Evolutionary conservation across 1,139 yeast species (phyloP), one percentile per base, ranked within the genome.

Genomic region (Groenewaldozyma auringiensis): DNA sequence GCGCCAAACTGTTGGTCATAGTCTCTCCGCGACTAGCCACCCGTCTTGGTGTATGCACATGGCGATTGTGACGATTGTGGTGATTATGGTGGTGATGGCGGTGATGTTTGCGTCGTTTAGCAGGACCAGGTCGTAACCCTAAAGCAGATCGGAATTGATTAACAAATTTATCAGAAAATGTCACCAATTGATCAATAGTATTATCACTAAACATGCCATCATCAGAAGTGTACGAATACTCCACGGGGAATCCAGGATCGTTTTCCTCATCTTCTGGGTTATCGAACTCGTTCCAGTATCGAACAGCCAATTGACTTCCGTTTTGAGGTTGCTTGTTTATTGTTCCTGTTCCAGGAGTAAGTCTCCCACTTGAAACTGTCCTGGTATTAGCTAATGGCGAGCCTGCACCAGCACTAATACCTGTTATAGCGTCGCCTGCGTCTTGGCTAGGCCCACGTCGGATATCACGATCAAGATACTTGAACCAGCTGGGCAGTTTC

Each of bases 221-320:
- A 44, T 42, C 52, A 27, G 59, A 66, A 16, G 60, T 66, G 6
- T 16, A 11, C 8, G 18, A 4, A 32, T 32, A 32, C 27, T 58
- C 65, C 40, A 65, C 60, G 14, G 62, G 59, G 57, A 66, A 65
- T 17, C 47, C 50, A 0, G 58, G 62, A 17, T 54, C 58, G 3
- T 63, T 66, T 18, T 60, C 68, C 27, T 67, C 72, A 22, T 74
- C 79, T 33, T 77, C 79, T 1, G 79, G 82, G 54, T 80, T 75
- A 56, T 81, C 87, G 58, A 81, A 81, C 61, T 81, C 87, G 58
- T 81, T 81, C 87, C 87, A 81, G 57, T 81, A 81, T 42, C 83
- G 65, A 16, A 70, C 65, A 41, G 67, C 62, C 41, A 63, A 69
- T 51, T 65, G 60, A 3, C 35, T 62, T 59, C 33, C 59, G 60